Conservation (phyloP, 768 basidiomycete species). For the Pholiota conissans region DNA sequence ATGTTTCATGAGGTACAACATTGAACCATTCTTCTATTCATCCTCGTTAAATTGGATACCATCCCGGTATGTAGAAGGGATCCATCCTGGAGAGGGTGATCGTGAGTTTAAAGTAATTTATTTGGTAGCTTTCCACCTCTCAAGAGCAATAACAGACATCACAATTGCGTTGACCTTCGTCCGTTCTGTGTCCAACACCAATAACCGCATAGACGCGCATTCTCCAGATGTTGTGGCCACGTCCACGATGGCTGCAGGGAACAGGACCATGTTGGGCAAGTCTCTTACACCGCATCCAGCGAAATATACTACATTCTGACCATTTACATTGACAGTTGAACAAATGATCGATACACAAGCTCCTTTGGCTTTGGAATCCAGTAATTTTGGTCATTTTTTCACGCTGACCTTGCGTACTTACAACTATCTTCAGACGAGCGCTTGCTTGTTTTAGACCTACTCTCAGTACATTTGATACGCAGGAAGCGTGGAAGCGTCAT, state of each 20-base stretch:
- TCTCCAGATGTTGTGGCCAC: conserved; percentile 16
- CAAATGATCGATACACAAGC: conserved; percentile 32
- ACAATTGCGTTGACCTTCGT: conserved; percentile 59
- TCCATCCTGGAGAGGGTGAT: conserved; percentile 41
- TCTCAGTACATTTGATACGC: conserved; percentile 49
- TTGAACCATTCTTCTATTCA: conserved; percentile 70
- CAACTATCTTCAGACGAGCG: conserved; percentile 23
- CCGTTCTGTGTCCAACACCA: conserved; percentile 34
- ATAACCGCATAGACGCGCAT: conserved; percentile 13
- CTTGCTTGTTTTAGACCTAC: conserved; percentile 42
- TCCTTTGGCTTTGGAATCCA: conserved; percentile 23
- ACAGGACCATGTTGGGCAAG: conserved; percentile 8
- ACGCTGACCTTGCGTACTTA: background rate
- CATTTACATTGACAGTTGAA: conserved; percentile 18
- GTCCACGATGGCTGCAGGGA: background rate
- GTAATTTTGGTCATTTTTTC: no score
- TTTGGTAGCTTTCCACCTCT: no score
- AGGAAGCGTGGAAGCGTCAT: conserved; percentile 40
- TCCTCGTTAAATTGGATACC: conserved; percentile 70
- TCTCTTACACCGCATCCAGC: background rate
- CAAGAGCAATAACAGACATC: no score
- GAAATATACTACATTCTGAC: no score
- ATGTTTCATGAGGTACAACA: conserved; percentile 40
- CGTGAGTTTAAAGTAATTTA: conserved; percentile 37
- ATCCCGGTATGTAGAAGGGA: conserved; percentile 58